phyloP scores from a whole-genome alignment of 805 yeast genomes.

The Wickerhamiella nectarea region DNA sequence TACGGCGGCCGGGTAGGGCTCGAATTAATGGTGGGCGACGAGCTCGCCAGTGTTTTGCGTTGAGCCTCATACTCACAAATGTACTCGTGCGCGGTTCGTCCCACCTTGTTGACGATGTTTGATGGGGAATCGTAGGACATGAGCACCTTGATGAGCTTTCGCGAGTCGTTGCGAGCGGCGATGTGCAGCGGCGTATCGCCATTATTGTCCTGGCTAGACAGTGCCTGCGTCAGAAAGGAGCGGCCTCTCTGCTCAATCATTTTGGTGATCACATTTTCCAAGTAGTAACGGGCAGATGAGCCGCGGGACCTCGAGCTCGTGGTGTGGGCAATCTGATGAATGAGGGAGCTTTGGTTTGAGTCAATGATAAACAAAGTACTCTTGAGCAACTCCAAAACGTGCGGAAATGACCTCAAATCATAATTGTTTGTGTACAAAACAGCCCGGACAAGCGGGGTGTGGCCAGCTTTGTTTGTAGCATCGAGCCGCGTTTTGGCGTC shows the following conservation, averaged over 20 bases:
- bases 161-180: conserved; percentile 46
- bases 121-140: conserved; percentile 36
- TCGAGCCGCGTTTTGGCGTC: conserved; percentile 61
- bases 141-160: conserved; percentile 32
- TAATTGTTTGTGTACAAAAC: conserved; percentile 80
- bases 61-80: conserved; percentile 24
- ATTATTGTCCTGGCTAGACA: conserved; percentile 62
- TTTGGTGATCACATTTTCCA: conserved; percentile 62
- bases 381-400: conserved; percentile 58
- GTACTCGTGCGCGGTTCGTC: conserved; percentile 29
- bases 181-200: conserved; percentile 83
- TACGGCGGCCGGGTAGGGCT: conserved; percentile 20
- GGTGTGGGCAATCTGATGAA: conserved; percentile 72
- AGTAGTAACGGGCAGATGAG: conserved; percentile 71
- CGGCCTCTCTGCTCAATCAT: conserved; percentile 49
- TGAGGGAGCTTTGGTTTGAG: conserved; percentile 52
- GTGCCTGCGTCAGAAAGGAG: conserved; percentile 35
- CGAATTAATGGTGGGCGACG: conserved; percentile 11
- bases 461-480: conserved; percentile 53
- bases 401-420: conserved; percentile 66
- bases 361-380: conserved; percentile 72
- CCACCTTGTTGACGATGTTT: conserved; percentile 30
- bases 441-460: conserved; percentile 76
- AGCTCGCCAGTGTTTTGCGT: conserved; percentile 14
- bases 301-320: conserved; percentile 52